Conservation (phyloP, 2,329 filamentous ascomycete species). For the Hirsutella rhossiliensis region DNA sequence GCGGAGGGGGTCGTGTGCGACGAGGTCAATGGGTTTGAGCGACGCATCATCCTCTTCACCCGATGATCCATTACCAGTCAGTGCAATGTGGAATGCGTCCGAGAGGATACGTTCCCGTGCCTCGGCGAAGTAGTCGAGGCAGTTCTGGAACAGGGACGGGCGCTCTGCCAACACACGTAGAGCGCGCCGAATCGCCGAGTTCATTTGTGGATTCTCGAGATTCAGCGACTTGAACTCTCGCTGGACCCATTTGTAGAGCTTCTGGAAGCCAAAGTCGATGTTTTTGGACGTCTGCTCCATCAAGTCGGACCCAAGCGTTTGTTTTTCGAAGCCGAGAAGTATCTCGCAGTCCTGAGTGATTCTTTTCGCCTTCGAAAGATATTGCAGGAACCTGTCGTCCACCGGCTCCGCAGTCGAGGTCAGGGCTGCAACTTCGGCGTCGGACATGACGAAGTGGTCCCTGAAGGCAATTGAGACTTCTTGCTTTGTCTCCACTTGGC, state of each 20-base stretch:
- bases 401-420: slow-evolving; percentile 73
- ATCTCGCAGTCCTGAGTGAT: slow-evolving; percentile 84
- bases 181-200: slow-evolving; percentile 68
- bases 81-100: slow-evolving; percentile 76
- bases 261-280: slow-evolving; percentile 84
- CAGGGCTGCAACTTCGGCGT: slow-evolving; percentile 64
- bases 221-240: slow-evolving; percentile 86
- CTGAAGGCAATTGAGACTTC: slow-evolving; percentile 66
- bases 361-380: slow-evolving; percentile 68
- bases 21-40: slow-evolving; percentile 85
- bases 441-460: slow-evolving; percentile 71
- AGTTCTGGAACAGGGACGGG: slow-evolving; percentile 84
- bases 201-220: slow-evolving; percentile 88
- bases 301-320: slow-evolving; percentile 76
- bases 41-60: slow-evolving; percentile 47
- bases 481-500: slow-evolving; percentile 68
- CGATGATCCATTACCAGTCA: slow-evolving; percentile 59
- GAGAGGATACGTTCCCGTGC: slow-evolving; percentile 77
- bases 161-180: slow-evolving; percentile 80
- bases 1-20: slow-evolving; percentile 79
- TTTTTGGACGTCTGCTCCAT: slow-evolving; percentile 84
- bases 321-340: slow-evolving; percentile 79
- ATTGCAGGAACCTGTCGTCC: slow-evolving; percentile 70
- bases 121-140: slow-evolving; percentile 85
- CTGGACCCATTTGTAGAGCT: slow-evolving; percentile 91